These are phyloP conservation scores for Monosporozyma servazzii DNA, from an alignment of 805 yeast species.

Conservation along the genomic window DNA sequence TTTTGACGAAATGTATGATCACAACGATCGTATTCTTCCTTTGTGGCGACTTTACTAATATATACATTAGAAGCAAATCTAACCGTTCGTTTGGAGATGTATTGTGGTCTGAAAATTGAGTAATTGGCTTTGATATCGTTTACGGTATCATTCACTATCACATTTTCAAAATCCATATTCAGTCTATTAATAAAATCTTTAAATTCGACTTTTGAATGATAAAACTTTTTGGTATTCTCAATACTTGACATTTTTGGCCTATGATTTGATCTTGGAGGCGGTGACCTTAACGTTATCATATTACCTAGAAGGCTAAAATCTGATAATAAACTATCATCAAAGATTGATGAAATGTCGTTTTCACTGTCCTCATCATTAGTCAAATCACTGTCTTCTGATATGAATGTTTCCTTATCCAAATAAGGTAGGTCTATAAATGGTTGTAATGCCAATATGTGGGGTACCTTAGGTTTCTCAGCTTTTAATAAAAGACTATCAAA, in stretches of 20 bases:
- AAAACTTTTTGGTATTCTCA: constrained; percentile 15
- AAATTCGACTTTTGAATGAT: constrained; percentile 8
- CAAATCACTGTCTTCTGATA: background rate
- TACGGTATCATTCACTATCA: background rate
- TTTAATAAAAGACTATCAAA: constrained; percentile 24
- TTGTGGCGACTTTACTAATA: constrained; percentile 23
- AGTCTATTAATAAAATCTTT: constrained; percentile 1
- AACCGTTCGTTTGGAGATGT: constrained; percentile 7
- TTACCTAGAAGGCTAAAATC: constrained; percentile 19
- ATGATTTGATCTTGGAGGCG: constrained; percentile 22
- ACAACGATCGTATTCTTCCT: constrained; percentile 23
- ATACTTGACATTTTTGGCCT: constrained; percentile 19
- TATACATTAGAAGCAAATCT: constrained; percentile 22
- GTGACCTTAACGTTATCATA: constrained; percentile 8
- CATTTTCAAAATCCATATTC: background rate
- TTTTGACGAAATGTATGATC: constrained; percentile 13
- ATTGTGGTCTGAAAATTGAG: background rate
- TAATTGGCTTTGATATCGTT: background rate
- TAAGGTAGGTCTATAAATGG: background rate
- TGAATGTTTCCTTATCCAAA: background rate
- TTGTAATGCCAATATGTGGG: background rate
- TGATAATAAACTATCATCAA: constrained; percentile 15
- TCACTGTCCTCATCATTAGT: background rate
- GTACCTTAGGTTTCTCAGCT: constrained; percentile 9
- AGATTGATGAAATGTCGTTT: background rate